Base-by-base conservation (phyloP, 192 early-diverging fungal species). In the Rhizophlyctis rosea region DNA sequence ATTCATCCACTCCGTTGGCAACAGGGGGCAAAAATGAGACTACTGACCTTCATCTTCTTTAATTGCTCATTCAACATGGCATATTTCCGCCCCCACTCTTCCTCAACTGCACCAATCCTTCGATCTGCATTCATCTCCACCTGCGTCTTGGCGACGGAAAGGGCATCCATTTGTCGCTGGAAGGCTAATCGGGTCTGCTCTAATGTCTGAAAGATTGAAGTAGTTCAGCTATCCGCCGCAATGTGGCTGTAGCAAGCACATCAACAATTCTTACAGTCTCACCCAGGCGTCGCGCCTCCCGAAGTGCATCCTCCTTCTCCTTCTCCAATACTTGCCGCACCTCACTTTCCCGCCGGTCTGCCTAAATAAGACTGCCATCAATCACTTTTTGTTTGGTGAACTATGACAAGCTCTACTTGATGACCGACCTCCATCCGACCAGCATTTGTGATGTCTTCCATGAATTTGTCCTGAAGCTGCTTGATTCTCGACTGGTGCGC, bases 401-500 rank as follows among this genome's bases (percentile, higher is more conserved):
- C 39, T 13, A 18, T 44, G 9, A 7, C 39, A 13, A 7, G 18
- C 39, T 47, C 62, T 34, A 64, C 33, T 14, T 23, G 11, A 52
- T 14, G 50, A 5, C 50, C 5, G 50, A 28, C 73, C 66, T 73
- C 62, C 7, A 28, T 24, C n/a, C 48, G 50, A 24, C 65, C 68
- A 1, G 69, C 72, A 0, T 34, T 61, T 23, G 36, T 62, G 11
- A 78, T 52, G 50, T 72, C 70, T 49, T 76, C 65, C 23, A 74
- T 21, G 57, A 72, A 76, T 48, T 78, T 76, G 33, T 78, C 76
- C 55, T 81, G 80, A 25, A 81, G 54, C 32, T 81, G 80, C 50
- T 74, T 69, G 25, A 81, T 64, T 2, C 80, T 54, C 35, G 64
- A 71, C 62, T 81, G 80, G 58, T 81, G 80, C 2, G 80, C 80